phyloP scores from a whole-genome alignment of 2,329 filamentous ascomycete species.

The Pseudocercospora macadamiae region DNA sequence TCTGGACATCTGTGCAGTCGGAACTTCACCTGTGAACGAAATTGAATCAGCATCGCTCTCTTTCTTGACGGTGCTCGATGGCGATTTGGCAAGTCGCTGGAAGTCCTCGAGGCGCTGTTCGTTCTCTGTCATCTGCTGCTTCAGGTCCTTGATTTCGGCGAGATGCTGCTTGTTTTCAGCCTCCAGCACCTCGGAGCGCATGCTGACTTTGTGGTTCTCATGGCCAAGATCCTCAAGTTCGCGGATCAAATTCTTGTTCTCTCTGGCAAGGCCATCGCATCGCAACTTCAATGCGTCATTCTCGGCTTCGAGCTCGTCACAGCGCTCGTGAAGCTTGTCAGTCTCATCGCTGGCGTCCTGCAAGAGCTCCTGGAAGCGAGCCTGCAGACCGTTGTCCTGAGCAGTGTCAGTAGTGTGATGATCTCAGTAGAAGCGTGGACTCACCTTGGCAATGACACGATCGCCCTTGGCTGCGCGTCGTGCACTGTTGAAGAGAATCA shows the following conservation, averaged over 20 bases:
- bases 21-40: neutral
- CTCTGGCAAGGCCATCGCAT: neutral
- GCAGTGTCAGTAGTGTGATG: neutral
- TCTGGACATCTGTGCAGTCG: neutral
- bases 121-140: neutral
- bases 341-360: constrained; percentile 6
- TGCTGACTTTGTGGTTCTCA: neutral
- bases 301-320: constrained; percentile 6
- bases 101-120: neutral
- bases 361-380: neutral
- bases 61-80: neutral
- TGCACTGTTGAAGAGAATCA: neutral
- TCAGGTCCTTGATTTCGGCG: neutral
- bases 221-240: neutral
- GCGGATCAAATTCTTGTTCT: neutral
- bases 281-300: neutral
- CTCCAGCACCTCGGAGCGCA: neutral
- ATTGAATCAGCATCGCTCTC: neutral
- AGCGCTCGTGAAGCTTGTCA: constrained; percentile 1
- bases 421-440: neutral
- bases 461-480: neutral
- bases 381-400: neutral
- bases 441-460: neutral
- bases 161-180: neutral
- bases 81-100: neutral